Evolutionary conservation across 139 green algal species (phyloP), one percentile per base, ranked within the genome.

Genomic region (Nannochloris sp.): DNA sequence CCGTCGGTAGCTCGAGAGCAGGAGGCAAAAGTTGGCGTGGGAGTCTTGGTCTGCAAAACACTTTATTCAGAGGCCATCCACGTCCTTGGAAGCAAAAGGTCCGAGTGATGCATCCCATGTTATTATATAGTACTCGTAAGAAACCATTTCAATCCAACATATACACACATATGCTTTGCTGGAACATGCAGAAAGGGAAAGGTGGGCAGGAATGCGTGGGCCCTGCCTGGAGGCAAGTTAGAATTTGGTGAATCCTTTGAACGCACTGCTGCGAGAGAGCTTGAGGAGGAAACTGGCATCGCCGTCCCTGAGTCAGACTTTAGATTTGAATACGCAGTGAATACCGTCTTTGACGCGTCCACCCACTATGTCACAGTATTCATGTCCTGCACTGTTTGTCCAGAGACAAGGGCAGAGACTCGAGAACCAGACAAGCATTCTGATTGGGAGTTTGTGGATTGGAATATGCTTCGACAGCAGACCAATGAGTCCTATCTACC

Each of bases 311-410:
- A 2, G 1, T 21, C 14, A 23, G 25, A 58, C 3, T 48, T 61
- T 10, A 25, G 46, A 0, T 77, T 82, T 40, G 61, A 56, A 8
- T 68, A 67, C 5, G 60, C 70, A 4, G 61, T 69, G 2, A 82
- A 79, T 57, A 57, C 31, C 14, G 57, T 85, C 2, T 77, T 75
- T 16, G n/a, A 56, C 23, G 46, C 18, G 12, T 49, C 59, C 1
- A 56, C 44, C 5, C 81, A 87, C 56, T 83, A 84, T 21, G 75
- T 87, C 4, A 83, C 78, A 2, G 60, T 85, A 0, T 87, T 87
- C 57, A 76, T 81, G 64, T 43, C 57, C 0, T 60, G 46, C 2
- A 23, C 75, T 5, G 74, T 81, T 34, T 43, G 58, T 5, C 24
- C 54, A 25, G 74, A 27, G 4, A 29, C 18, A 21, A 4, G 27